Evolutionary conservation across 495 filamentous ascomycete species (phyloP), one percentile per base, ranked within the genome.

Genomic region (Daldinia loculata): DNA sequence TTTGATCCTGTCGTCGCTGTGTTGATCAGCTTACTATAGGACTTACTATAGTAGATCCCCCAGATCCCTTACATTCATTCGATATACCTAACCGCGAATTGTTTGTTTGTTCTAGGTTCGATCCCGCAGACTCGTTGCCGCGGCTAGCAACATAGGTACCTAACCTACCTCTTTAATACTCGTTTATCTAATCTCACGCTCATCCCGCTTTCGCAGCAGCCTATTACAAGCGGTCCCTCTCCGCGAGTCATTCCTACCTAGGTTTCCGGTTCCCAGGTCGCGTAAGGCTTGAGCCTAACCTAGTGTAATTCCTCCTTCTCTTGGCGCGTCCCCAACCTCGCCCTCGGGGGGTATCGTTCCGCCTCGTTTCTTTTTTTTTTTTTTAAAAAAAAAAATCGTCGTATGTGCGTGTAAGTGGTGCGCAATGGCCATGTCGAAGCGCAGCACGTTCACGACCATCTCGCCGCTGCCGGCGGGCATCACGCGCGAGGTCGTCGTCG

Each of bases 401-500:
- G 22, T 32, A 7, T 26, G 48, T 29, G 36, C 38, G 22, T 27
- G 38, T 39, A n/a, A 19, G 19, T 22, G 43, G 32, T 38, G 27
- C 30, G 58, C 38, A 19, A 67, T 67, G 71, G 79, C 64, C 19
- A 89, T 87, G 83, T 83, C 81, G 56, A 87, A 85, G 77, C 80
- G 81, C 41, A 87, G 84, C 3, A 79, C 82, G 22, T 90, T 91
- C 79, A 93, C 90, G 48, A 89, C 85, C 36, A 85, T 93, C 66
- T 93, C 90, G 30, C 88, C 91, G 0, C 85, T 94, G 22, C 92
- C 92, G 0, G 59, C 84, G n/a, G 82, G 82, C 53, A 85, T 93
- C 56, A 83, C 87, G 19, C 88, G 91, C 34, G 82, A 90, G 70
- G 85, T 85, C 12, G 92, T 92, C 27, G 74, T 93, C 65, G 82